Percentiles rank a stretch among this genome's conserved stretches.
These are phyloP conservation scores for Magnaporthiopsis rhizophila DNA, from an alignment of 2,329 filamentous ascomycete genomes.

Conservation along the genomic window DNA sequence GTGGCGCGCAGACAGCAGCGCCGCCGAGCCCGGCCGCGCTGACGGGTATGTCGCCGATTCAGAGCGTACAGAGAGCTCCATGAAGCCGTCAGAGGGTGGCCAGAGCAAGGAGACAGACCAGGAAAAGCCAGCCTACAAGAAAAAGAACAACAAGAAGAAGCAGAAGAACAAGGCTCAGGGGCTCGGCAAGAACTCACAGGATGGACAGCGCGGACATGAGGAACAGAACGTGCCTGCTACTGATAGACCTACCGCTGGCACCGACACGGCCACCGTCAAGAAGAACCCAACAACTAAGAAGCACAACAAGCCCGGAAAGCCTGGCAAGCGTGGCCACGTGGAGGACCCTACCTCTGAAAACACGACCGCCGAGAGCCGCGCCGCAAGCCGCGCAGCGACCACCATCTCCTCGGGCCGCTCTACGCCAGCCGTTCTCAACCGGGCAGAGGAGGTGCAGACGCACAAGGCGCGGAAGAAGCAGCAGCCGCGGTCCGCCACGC, in stretches of 20 bases:
- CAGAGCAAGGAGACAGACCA: not conserved
- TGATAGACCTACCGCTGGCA: not conserved
- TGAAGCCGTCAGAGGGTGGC: not conserved
- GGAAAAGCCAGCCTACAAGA: conserved; percentile 5
- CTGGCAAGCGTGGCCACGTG: not conserved
- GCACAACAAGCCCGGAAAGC: not conserved
- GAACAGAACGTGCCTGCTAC: not conserved
- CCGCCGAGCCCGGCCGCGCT: too few species aligned
- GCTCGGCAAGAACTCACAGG: not conserved
- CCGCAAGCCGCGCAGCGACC: not conserved
- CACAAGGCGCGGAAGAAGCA: not conserved
- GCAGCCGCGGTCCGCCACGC: not conserved
- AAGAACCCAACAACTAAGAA: not conserved
- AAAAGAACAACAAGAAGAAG: conserved; percentile 10
- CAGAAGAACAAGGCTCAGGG: conserved; percentile 4
- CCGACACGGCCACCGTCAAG: not conserved
- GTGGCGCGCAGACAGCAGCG: not conserved
- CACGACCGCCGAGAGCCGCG: conserved; percentile 1
- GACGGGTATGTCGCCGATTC: not conserved
- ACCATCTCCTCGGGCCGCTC: conserved; percentile 1
- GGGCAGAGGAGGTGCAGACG: not conserved
- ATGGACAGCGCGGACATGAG: not conserved
- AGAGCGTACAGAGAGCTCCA: not conserved
- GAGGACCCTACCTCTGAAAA: not conserved
- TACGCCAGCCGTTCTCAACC: not conserved